phyloP scores from a whole-genome alignment of 78 protist species.

The Speleostelium caveatum region DNA sequence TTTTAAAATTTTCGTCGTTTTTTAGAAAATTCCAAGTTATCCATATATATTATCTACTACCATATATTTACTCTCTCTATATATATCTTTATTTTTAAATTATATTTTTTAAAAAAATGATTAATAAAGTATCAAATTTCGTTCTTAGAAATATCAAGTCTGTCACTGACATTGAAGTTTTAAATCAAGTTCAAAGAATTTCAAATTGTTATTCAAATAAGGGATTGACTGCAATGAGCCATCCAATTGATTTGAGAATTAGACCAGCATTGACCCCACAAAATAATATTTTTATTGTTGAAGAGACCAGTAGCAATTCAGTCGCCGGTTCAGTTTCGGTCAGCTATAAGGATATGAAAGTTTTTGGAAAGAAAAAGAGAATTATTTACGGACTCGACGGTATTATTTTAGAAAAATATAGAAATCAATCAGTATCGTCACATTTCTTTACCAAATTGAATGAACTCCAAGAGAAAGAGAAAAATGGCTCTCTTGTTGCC shows the following conservation, averaged over 20 bases:
- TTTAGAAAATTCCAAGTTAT: too few relatives aligned
- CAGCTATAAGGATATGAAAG: background rate
- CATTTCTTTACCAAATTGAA: background rate
- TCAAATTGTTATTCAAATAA: background rate
- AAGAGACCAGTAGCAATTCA: background rate
- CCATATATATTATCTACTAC: too few relatives aligned
- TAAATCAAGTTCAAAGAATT: constrained; percentile 6
- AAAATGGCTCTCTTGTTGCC: background rate
- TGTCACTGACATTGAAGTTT: too few relatives aligned
- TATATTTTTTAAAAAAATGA: too few relatives aligned
- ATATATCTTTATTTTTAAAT: too few relatives aligned
- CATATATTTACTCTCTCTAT: too few relatives aligned
- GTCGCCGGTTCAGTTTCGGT: constrained; percentile 1
- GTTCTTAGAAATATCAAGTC: too few relatives aligned
- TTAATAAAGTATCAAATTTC: too few relatives aligned
- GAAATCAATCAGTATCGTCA: background rate
- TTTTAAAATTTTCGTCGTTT: too few relatives aligned
- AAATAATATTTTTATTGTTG: background rate
- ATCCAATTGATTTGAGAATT: constrained; percentile 6
- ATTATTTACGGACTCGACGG: background rate
- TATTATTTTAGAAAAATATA: background rate
- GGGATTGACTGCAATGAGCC: background rate
- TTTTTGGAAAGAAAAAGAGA: background rate
- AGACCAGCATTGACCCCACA: constrained; percentile 5
- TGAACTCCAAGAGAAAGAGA: background rate